Conservation (phyloP, 495 filamentous ascomycete genomes). For the Chaetomium tenue region DNA sequence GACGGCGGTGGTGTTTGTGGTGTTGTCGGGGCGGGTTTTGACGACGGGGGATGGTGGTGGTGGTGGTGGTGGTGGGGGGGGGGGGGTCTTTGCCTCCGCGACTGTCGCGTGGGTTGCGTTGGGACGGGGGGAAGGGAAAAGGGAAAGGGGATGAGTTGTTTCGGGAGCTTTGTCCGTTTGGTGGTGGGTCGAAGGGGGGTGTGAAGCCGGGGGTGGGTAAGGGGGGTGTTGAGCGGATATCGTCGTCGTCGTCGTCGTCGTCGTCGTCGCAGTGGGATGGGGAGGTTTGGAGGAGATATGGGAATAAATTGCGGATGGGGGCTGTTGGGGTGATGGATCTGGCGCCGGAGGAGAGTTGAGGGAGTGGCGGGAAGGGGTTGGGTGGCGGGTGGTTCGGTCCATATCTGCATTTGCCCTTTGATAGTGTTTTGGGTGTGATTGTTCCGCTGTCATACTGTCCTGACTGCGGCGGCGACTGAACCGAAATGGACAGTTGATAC, state of each 20-base stretch:
- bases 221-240: no score
- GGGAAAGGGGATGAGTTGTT: neutral
- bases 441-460: neutral
- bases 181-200: neutral
- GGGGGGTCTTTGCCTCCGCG: neutral
- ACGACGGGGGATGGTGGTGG: conserved; percentile 53
- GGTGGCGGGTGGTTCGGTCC: neutral
- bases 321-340: conserved; percentile 1
- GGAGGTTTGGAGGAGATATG: conserved; percentile 19
- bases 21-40: conserved; percentile 34
- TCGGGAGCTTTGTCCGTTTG: conserved; percentile 10
- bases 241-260: neutral
- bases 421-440: no score
- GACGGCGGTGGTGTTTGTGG: conserved; percentile 64
- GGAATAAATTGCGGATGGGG: conserved; percentile 23
- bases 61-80: conserved; percentile 56
- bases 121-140: neutral
- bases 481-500: conserved; percentile 13
- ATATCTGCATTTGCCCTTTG: no score
- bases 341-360: neutral
- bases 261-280: conserved; percentile 16
- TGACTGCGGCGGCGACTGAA: neutral
- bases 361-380: neutral
- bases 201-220: neutral
- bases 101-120: neutral